These are phyloP conservation scores for Penicillium daleae DNA, from an alignment of 495 filamentous ascomycete species.

Conservation along the genomic window DNA sequence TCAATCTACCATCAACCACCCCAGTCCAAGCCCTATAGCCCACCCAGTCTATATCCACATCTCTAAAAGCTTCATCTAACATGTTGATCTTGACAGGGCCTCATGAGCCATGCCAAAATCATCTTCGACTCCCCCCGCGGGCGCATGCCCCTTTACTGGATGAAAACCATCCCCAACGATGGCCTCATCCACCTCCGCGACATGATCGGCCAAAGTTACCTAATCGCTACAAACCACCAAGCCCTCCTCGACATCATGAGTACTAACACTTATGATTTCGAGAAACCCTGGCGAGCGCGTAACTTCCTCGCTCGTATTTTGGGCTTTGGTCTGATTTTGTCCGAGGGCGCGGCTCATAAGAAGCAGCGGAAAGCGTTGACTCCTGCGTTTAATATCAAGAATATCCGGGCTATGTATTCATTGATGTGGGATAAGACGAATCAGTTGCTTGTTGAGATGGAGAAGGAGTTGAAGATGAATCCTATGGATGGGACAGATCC, in stretches of 20 bases:
- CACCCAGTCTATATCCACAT: not conserved
- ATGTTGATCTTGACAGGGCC: slow-evolving; percentile 38
- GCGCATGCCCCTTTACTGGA: slow-evolving; percentile 65
- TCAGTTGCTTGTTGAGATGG: slow-evolving; percentile 43
- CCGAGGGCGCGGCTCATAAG: slow-evolving; percentile 78
- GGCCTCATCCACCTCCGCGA: slow-evolving; percentile 80
- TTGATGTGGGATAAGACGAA: slow-evolving; percentile 71
- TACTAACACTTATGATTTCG: slow-evolving; percentile 57
- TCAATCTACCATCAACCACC: not conserved
- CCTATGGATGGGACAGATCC: slow-evolving; percentile 46
- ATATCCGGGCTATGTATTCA: slow-evolving; percentile 81
- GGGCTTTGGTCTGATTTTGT: slow-evolving; percentile 76
- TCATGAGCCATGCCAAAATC: slow-evolving; percentile 58
- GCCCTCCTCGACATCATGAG: slow-evolving; percentile 59
- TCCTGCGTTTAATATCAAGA: slow-evolving; percentile 81
- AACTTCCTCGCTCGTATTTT: slow-evolving; percentile 67
- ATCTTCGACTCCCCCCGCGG: slow-evolving; percentile 66
- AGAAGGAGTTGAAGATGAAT: slow-evolving; percentile 42
- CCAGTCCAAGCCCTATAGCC: not conserved
- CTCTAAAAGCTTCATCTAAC: slow-evolving; percentile 1
- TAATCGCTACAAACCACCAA: slow-evolving; percentile 48
- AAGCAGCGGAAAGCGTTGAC: slow-evolving; percentile 76
- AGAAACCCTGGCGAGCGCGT: slow-evolving; percentile 51
- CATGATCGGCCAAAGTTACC: slow-evolving; percentile 31
- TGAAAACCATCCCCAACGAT: slow-evolving; percentile 76